phyloP scores from a whole-genome alignment of 495 filamentous ascomycete genomes.

The Aspergillus diversus region DNA sequence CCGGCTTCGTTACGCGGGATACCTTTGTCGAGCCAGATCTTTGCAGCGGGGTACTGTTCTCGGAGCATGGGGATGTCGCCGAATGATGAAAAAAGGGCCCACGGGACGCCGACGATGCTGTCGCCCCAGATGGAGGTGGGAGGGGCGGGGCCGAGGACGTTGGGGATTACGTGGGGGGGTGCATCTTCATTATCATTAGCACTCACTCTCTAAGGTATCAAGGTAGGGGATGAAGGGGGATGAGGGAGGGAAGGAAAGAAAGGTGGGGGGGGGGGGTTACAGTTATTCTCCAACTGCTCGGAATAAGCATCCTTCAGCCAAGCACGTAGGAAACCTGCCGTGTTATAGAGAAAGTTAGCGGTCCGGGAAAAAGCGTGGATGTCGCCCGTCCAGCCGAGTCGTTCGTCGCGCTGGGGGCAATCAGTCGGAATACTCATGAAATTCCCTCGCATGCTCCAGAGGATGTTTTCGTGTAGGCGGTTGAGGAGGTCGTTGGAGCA shows the following conservation, averaged over 20 bases:
- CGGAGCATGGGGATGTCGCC: conserved; percentile 47
- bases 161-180: conserved; percentile 44
- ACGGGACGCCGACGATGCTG: conserved; percentile 50
- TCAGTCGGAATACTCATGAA: conserved; percentile 60
- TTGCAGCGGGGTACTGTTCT: conserved; percentile 48
- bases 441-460: conserved; percentile 60
- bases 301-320: conserved; percentile 52
- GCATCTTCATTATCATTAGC: too few species aligned
- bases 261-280: too few species aligned
- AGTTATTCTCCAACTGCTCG: conserved; percentile 37
- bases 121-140: conserved; percentile 53
- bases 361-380: conserved; percentile 55
- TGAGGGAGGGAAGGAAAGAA: too few species aligned
- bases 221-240: too few species aligned
- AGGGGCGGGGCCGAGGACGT: conserved; percentile 33
- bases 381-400: conserved; percentile 63
- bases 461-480: conserved; percentile 53
- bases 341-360: conserved; percentile 56
- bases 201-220: too few species aligned
- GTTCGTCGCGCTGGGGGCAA: conserved; percentile 61
- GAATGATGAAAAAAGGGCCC: conserved; percentile 47
- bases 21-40: conserved; percentile 51
- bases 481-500: conserved; percentile 54
- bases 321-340: conserved; percentile 49
- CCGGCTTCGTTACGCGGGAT: conserved; percentile 43